phyloP scores from a whole-genome alignment of 257 asterid species.

The Vinca minor region DNA sequence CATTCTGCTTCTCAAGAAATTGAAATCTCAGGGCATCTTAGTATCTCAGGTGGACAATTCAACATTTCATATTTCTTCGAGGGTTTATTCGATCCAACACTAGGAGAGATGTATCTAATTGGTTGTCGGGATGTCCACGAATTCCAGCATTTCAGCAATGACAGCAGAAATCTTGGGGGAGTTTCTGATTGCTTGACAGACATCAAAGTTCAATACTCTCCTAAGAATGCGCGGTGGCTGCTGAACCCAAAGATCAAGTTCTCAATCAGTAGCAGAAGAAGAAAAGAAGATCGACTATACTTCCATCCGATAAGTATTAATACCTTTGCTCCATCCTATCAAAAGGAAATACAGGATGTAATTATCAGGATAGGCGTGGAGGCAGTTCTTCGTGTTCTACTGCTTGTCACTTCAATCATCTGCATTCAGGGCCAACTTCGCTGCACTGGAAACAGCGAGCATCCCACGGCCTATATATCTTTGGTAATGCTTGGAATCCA shows the following conservation, averaged over 20 bases:
- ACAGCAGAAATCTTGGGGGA: background rate
- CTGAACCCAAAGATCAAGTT: slow-evolving; percentile 15
- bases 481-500: slow-evolving; percentile 17
- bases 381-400: slow-evolving; percentile 5
- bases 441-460: background rate
- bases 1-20: slow-evolving; percentile 8
- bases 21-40: slow-evolving; percentile 13
- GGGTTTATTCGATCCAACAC: slow-evolving; percentile 12
- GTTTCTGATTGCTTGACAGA: slow-evolving; percentile 11
- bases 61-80: background rate
- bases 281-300: slow-evolving; percentile 13
- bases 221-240: slow-evolving; percentile 19
- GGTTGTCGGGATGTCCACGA: slow-evolving; percentile 11
- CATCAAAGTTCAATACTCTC: slow-evolving; percentile 13
- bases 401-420: slow-evolving; percentile 6
- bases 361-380: slow-evolving; percentile 12
- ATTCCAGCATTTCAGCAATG: background rate
- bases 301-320: background rate
- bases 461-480: slow-evolving; percentile 6
- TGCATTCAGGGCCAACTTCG: slow-evolving; percentile 9
- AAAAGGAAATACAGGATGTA: background rate
- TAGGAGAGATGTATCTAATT: slow-evolving; percentile 13
- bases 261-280: slow-evolving; percentile 17
- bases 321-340: background rate
- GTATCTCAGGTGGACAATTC: background rate